Evolutionary conservation across 352 stramenopile species (phyloP), one percentile per base, ranked within the genome.

Genomic region (Pythium volutum): DNA sequence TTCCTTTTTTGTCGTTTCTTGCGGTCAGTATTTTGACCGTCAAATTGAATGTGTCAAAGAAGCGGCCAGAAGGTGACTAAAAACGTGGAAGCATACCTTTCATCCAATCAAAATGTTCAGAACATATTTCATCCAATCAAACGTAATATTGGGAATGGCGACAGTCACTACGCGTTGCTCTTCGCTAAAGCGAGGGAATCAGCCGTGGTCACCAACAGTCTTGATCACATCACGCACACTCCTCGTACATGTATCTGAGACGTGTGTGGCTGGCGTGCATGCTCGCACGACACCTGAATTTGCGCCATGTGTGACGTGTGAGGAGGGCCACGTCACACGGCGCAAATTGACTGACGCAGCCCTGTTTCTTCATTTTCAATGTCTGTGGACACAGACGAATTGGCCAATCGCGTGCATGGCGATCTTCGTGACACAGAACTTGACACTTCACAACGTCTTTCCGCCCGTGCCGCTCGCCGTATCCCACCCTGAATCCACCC

Each of bases 31-130:
- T 36, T 59, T 41, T 50, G 52, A 43, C 20, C 39, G 42, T n/a
- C 55, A 27, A 36, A n/a, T n/a, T n/a, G 45, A 53, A 54, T 47
- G 57, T 53, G 50, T 47, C 53, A 67, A 62, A 67, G 53, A 62
- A 10, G 25, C 33, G 31, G 38, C 22, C 14, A n/a, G n/a, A n/a
- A n/a, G n/a, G 53, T 67, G 60, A 55, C 33, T 61, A 57, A 55
- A 56, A 55, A 62, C 41, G 60, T 43, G 15, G 15, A 11, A 46
- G 9, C 22, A 23, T 11, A 39, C 25, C 20, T 45, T 43, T 33
- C 8, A 53, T 4, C 55, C 50, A 57, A 57, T 57, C 0, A 34
- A 18, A 55, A 42, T 49, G 16, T 43, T 27, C 11, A 12, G 36
- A 22, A 6, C 18, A 27, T 12, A 20, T 55, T 39, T 31, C 23